Conservation (phyloP, 192 early-diverging fungal genomes). For the Coemansia asiatica region DNA sequence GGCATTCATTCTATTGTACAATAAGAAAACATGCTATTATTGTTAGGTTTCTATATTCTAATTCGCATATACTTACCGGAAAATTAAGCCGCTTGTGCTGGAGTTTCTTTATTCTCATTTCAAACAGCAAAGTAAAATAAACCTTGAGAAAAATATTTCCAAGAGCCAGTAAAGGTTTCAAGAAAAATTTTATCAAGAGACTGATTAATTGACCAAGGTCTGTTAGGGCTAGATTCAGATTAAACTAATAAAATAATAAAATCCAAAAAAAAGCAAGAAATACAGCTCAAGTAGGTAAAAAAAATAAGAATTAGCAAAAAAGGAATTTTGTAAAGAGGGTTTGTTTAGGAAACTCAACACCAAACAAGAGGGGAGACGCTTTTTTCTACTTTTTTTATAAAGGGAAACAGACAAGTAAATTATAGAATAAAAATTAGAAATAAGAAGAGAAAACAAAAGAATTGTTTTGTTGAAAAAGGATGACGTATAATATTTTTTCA, state of each 20-base stretch:
- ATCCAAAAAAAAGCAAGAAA: background rate
- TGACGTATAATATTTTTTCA: too few species aligned
- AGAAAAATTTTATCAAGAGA: background rate
- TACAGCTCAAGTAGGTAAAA: background rate
- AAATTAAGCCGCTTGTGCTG: slow-evolving; percentile 54
- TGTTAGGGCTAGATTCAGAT: background rate
- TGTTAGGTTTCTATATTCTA: too few species aligned
- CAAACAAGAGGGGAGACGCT: too few species aligned
- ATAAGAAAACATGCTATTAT: background rate
- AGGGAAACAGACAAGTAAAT: too few species aligned
- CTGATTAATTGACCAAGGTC: background rate
- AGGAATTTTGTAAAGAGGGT: background rate
- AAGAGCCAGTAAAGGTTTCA: background rate
- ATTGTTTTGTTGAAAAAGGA: too few species aligned
- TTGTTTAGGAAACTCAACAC: background rate
- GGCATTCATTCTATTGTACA: background rate
- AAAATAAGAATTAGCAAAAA: background rate
- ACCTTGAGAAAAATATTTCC: background rate
- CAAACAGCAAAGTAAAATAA: background rate
- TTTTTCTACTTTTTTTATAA: too few species aligned
- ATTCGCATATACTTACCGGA: slow-evolving; percentile 56
- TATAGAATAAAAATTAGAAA: too few species aligned
- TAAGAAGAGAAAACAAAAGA: too few species aligned
- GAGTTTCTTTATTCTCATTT: slow-evolving; percentile 56
- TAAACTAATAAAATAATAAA: background rate